Conservation (phyloP, 2,329 filamentous ascomycete species). For the Aureobasidium subglaciale region DNA sequence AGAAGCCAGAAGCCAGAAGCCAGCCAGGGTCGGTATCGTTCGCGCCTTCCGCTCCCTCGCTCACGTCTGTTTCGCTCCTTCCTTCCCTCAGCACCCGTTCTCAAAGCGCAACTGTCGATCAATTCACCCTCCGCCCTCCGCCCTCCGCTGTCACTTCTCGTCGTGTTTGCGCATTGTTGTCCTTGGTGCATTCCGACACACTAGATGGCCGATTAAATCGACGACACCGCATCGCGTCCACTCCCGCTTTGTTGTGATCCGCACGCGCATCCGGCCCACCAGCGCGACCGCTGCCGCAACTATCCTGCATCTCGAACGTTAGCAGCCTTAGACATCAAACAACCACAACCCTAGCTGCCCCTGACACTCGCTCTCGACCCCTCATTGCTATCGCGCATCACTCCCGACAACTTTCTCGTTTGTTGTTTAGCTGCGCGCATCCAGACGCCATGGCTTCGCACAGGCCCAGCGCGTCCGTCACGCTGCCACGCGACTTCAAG, state of each 20-base stretch:
- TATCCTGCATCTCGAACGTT: conserved; percentile 9
- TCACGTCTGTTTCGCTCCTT: neutral
- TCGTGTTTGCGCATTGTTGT: neutral
- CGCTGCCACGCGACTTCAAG: conserved; percentile 44
- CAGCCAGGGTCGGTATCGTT: neutral
- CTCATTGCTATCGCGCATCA: neutral
- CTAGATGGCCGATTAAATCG: conserved; percentile 5
- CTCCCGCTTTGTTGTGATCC: conserved; percentile 13
- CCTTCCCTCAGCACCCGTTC: neutral
- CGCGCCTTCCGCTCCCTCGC: conserved; percentile 9
- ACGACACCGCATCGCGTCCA: conserved; percentile 4
- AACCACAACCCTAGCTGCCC: neutral
- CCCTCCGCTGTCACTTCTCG: conserved; percentile 8
- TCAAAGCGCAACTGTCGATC: neutral
- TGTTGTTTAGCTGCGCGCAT: conserved; percentile 7
- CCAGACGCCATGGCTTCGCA: conserved; percentile 10
- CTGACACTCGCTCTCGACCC: conserved; percentile 7
- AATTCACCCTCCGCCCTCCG: neutral
- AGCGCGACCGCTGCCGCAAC: conserved; percentile 4
- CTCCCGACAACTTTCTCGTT: conserved; percentile 7
- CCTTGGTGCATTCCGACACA: neutral
- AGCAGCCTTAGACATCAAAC: conserved; percentile 4
- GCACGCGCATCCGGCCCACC: conserved; percentile 6
- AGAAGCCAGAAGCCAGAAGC: no score
- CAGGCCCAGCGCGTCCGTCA: conserved; percentile 32